Base-by-base conservation (phyloP, 2,329 filamentous ascomycete species). In the Leptographium radiaticola region DNA sequence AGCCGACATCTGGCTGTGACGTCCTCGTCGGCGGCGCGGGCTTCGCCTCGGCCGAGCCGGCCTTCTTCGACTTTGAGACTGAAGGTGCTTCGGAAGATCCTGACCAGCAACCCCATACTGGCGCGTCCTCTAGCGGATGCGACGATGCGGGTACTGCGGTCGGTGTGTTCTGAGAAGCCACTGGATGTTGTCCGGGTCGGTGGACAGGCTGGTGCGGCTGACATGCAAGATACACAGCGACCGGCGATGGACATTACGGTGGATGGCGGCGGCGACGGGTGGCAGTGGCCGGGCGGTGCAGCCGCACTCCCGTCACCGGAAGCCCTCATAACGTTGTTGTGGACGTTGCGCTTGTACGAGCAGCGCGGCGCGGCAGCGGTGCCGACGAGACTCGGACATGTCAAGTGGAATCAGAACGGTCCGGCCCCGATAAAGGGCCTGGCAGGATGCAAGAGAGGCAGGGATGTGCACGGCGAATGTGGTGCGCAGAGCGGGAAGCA, bases 141-240 rank as follows among this genome's bases (percentile, higher is more conserved):
- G 81, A 85, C 81, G 79, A 76, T 83, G 79, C 77, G 68, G 76
- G 79, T 76, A 73, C 79, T 85, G 81, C 81, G 81, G 81, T 83
- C 79, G 75, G 78, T 77, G 68, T 80, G 78, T 58, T 63, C 63
- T 81, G 71, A 81, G 69, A 70, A 73, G 71, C 63, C 49, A 16
- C 53, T 66, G 63, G 70, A 75, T 61, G 67, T 60, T 57, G 54
- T 71, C 63, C 70, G 65, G 68, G 71, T 71, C 68, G 70, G 64
- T 62, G 66, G 63, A 61, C 71, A 63, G 49, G 62, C 64, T 58
- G 61, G 49, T 30, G 55, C 59, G 49, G 62, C 58, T 56, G 30
- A 40, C 30, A 18, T 34, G 11, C 40, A 36, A 16, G 20, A 46
- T 46, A 61, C 59, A 62, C 64, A 58, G 66, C 69, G 59, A 66